A percentile compares a stretch with the other conserved stretches of the same genome.
Conservation (phyloP, 371 early-diverging fungal genomes). For the Apophysomyces elegans region DNA sequence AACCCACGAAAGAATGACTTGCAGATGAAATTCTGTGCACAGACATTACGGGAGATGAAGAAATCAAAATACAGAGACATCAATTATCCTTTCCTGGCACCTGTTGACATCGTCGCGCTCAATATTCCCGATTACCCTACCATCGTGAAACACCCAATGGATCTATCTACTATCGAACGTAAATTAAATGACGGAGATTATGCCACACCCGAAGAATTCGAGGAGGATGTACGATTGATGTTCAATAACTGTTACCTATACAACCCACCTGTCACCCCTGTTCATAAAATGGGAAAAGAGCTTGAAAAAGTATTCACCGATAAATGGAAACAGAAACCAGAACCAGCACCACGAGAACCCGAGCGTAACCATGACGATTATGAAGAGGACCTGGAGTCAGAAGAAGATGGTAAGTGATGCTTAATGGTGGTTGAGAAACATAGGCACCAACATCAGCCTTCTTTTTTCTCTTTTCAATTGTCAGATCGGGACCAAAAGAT, state of each 20-base stretch:
- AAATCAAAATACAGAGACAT: constrained; percentile 73
- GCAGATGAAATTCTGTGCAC: constrained; percentile 70
- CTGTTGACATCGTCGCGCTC: constrained; percentile 91
- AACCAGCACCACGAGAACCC: constrained; percentile 13
- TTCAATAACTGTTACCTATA: constrained; percentile 93
- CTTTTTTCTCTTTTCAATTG: constrained; percentile 22
- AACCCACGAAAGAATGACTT: constrained; percentile 58
- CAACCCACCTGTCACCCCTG: constrained; percentile 87
- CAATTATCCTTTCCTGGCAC: constrained; percentile 80
- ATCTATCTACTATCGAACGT: constrained; percentile 89
- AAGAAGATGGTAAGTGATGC: constrained; percentile 41
- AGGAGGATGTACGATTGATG: constrained; percentile 84
- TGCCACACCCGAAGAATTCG: constrained; percentile 71
- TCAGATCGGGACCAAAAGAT: constrained; percentile 15
- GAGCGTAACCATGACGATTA: constrained; percentile 23
- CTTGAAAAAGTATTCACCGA: constrained; percentile 84
- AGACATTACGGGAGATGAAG: constrained; percentile 73
- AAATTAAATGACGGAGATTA: constrained; percentile 84
- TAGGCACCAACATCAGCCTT: background rate
- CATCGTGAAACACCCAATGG: constrained; percentile 98
- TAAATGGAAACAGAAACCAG: constrained; percentile 78
- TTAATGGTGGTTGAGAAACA: background rate
- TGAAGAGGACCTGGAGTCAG: constrained; percentile 31
- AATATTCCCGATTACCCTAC: constrained; percentile 93
- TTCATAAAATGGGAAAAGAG: constrained; percentile 79